Conservation (phyloP, 1,139 yeast species). For the Hyphopichia khmerensis region DNA sequence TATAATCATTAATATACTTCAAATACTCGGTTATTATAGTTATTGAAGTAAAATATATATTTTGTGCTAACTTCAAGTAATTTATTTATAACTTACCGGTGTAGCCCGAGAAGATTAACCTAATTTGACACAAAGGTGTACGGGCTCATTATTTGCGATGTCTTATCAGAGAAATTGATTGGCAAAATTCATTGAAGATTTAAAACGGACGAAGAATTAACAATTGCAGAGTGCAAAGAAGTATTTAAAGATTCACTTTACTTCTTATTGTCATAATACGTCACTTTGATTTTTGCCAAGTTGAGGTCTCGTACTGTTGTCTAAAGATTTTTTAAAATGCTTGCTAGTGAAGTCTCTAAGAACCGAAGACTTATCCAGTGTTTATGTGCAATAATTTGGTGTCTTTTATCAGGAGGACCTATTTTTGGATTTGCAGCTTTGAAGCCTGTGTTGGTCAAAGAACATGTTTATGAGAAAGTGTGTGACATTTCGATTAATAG, state of each 20-base stretch:
- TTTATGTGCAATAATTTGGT: constrained; percentile 43
- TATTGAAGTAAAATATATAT: no score
- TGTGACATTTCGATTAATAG: constrained; percentile 24
- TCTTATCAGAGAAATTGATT: neutral
- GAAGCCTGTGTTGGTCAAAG: constrained; percentile 39
- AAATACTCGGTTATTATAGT: no score
- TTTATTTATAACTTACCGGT: neutral
- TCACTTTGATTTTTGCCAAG: no score
- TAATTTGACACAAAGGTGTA: neutral
- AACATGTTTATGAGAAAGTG: constrained; percentile 37
- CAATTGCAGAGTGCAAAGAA: no score
- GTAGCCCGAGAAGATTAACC: neutral
- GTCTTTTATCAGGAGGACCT: constrained; percentile 46
- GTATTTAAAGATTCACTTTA: no score
- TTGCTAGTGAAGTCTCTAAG: constrained; percentile 14
- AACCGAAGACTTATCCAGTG: constrained; percentile 24
- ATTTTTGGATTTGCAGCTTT: constrained; percentile 52
- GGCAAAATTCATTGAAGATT: no score
- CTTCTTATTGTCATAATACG: no score
- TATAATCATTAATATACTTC: no score
- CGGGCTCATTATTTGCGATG: neutral
- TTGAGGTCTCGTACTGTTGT: no score
- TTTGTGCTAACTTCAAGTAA: no score
- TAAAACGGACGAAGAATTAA: no score
- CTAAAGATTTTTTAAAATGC: no score